Conservation (phyloP, 2,329 filamentous ascomycete genomes). For the Bipolaris sorokiniana region DNA sequence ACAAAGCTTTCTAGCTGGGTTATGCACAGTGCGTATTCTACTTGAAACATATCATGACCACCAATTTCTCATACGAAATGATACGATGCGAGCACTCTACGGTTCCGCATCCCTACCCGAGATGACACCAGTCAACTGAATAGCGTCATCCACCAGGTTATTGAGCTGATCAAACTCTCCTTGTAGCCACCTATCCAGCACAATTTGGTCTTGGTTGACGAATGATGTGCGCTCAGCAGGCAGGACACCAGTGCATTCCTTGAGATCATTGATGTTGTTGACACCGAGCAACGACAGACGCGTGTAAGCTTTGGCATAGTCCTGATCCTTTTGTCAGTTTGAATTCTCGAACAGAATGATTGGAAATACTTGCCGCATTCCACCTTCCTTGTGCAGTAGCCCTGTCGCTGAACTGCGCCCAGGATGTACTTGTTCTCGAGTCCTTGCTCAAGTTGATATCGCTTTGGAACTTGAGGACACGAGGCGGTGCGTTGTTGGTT, state of each 20-base stretch:
- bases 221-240: constrained; percentile 41
- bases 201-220: constrained; percentile 33
- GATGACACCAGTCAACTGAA: constrained; percentile 41
- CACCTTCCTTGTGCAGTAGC: constrained; percentile 37
- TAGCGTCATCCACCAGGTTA: constrained; percentile 42
- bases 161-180: constrained; percentile 44
- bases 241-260: constrained; percentile 62
- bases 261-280: constrained; percentile 62
- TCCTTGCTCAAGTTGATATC: constrained; percentile 47
- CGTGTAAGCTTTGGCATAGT: constrained; percentile 61
- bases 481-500: constrained; percentile 31
- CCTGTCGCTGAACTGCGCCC: constrained; percentile 36
- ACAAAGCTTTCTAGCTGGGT: neutral
- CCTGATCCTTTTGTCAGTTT: constrained; percentile 33
- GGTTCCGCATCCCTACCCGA: constrained; percentile 5
- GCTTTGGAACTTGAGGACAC: constrained; percentile 47
- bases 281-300: constrained; percentile 63
- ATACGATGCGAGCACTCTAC: neutral
- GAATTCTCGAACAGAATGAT: neutral
- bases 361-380: constrained; percentile 40
- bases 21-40: neutral
- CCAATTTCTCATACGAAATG: neutral
- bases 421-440: constrained; percentile 41
- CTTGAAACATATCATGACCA: neutral
- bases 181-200: constrained; percentile 41